Evolutionary conservation across 768 basidiomycete genomes (phyloP).

Genomic region (Cantharellus cinnabarinus): DNA sequence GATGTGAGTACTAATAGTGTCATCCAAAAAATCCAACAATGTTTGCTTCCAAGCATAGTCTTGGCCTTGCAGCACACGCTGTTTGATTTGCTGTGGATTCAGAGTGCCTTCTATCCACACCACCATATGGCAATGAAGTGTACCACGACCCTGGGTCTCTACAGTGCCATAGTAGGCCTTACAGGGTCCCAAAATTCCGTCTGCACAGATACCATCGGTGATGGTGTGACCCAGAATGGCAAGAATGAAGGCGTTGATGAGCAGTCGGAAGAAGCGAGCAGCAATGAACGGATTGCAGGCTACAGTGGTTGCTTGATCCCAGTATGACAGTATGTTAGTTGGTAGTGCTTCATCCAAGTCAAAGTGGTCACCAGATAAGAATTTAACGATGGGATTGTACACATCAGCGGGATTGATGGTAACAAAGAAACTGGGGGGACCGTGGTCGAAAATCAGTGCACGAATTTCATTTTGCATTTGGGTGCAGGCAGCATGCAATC

Average conservation of each 20-base stretch:
- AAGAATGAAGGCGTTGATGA: slow-evolving; percentile 20
- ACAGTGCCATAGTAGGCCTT: slow-evolving; percentile 9
- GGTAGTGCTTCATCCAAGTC: slow-evolving; percentile 4
- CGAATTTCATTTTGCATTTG: slow-evolving; percentile 9
- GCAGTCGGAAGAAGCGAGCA: slow-evolving; percentile 24
- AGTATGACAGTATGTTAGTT: background rate
- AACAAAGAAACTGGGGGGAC: slow-evolving; percentile 9
- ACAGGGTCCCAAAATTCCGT: slow-evolving; percentile 7
- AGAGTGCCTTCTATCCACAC: slow-evolving; percentile 10
- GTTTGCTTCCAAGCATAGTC: background rate
- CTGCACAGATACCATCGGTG: background rate
- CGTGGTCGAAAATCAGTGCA: slow-evolving; percentile 3
- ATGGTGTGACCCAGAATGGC: background rate
- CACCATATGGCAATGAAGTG: slow-evolving; percentile 11
- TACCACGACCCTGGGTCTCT: slow-evolving; percentile 10
- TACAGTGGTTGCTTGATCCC: background rate
- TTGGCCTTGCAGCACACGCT: background rate
- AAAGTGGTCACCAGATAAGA: slow-evolving; percentile 5
- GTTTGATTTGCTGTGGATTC: slow-evolving; percentile 7
- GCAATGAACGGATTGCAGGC: slow-evolving; percentile 20
- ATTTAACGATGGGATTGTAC: slow-evolving; percentile 7
- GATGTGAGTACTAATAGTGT: background rate
- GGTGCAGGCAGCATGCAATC: slow-evolving; percentile 3
- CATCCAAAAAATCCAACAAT: background rate
- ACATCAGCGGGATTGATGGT: slow-evolving; percentile 10